Evolutionary conservation across 192 early-diverging fungal species (phyloP).

Genomic region (Linnemannia exigua): DNA sequence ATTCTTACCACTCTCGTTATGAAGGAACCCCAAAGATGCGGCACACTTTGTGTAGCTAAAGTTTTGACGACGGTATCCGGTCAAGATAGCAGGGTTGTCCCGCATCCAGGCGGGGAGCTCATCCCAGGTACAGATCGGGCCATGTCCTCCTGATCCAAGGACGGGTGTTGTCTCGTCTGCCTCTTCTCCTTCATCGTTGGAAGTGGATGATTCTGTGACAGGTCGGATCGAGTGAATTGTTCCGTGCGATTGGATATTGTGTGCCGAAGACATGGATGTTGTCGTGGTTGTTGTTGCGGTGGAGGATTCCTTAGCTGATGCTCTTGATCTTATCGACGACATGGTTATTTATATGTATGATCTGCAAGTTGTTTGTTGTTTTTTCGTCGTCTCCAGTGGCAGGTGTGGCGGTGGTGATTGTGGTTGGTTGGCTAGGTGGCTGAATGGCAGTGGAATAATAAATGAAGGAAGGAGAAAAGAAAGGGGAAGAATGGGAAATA

Average conservation of each 20-base stretch:
- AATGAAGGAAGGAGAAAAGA: background rate
- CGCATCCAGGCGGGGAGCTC: constrained; percentile 83
- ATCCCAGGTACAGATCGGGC: constrained; percentile 43
- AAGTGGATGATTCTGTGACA: background rate
- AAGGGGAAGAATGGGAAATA: background rate
- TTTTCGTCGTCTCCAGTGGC: background rate
- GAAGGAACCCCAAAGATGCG: constrained; percentile 82
- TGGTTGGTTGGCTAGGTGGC: background rate
- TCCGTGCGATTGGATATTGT: background rate
- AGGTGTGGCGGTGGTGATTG: background rate
- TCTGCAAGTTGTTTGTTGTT: background rate
- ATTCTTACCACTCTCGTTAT: constrained; percentile 89
- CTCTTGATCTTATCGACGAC: constrained; percentile 23
- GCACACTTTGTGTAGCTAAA: constrained; percentile 84
- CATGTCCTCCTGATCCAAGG: constrained; percentile 5
- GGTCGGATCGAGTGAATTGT: constrained; percentile 10
- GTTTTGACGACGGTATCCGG: constrained; percentile 85
- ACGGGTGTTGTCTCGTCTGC: constrained; percentile 4
- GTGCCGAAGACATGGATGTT: constrained; percentile 11
- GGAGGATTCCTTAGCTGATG: constrained; percentile 3
- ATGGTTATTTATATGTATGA: background rate
- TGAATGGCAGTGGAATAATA: no score
- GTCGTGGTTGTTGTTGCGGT: background rate
- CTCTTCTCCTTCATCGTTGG: background rate
- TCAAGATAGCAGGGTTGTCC: constrained; percentile 86